Base-by-base conservation (phyloP, 345 rosid species). In the Euclidium syriacum region DNA sequence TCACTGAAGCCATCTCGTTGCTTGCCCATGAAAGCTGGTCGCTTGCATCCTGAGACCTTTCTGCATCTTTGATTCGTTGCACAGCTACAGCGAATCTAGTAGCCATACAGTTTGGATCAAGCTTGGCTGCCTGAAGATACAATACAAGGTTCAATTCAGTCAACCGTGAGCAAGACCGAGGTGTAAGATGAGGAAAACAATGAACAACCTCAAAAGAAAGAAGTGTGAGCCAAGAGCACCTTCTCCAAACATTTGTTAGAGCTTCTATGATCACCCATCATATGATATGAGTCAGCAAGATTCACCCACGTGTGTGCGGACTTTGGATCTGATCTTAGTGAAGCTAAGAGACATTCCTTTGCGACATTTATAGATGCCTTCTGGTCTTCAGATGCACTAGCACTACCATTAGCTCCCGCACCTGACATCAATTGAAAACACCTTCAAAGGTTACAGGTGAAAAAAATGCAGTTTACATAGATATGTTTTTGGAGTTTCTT, bases 211-310 rank as follows among this genome's bases (percentile, higher is more conserved):
- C 73, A 79, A 74, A 54, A 70, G 23, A 79, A 75, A 73, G 72
- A 80, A 78, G 78, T 70, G 60, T 70, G 60, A 83, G 68, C 77
- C 76, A 78, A 73, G 77, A 75, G 88, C 83, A 94, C 99, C 99
- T 94, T 94, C 88, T 94, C 97, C 91, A 94, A 84, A 78, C 99
- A 94, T 73, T 87, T 87, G 83, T 81, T 76, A 59, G 97, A 83
- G 60, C 90, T 94, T 74, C 82, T 80, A 75, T 87, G 83, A 77
- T 90, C 99, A 34, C 90, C 90, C 48, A 64, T 70, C 80, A 84
- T 65, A 75, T 71, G 77, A 65, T 83, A 87, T 55, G 95, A 95
- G 73, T 83, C 79, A 34, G 96, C 97, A 55, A 92, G 90, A 79
- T 85, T 92, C 41, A 78, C 87, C 99, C 99, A 94, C 15, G 71